These are phyloP conservation scores for Ascoidea tarda DNA, from an alignment of 805 yeast species.

Conservation along the genomic window DNA sequence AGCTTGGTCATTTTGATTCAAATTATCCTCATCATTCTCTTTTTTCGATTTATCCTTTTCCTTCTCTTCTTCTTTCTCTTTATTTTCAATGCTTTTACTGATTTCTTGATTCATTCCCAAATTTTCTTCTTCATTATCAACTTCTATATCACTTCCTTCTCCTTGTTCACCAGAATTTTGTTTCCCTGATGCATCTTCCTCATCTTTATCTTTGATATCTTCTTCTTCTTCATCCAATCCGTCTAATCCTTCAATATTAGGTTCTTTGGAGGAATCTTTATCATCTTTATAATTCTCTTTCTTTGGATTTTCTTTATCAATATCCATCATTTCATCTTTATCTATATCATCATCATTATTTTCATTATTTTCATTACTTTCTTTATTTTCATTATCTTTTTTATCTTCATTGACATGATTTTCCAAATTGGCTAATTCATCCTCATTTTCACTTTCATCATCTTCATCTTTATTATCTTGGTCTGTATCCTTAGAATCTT, in stretches of 20 bases:
- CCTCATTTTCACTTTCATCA: conserved; percentile 15
- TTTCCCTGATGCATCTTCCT: conserved; percentile 48
- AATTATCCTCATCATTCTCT: conserved; percentile 22
- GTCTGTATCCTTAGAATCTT: conserved; percentile 18
- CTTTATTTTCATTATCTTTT: conserved; percentile 22
- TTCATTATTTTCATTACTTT: conserved; percentile 18
- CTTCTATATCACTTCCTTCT: conserved; percentile 44
- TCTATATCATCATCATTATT: conserved; percentile 18
- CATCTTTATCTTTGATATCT: conserved; percentile 27
- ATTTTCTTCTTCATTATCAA: conserved; percentile 45
- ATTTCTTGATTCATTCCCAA: conserved; percentile 55
- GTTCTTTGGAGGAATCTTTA: conserved; percentile 12
- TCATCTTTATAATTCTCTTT: conserved; percentile 15
- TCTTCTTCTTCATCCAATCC: conserved; percentile 16
- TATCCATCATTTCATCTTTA: conserved; percentile 20
- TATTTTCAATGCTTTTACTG: conserved; percentile 5
- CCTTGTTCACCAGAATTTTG: conserved; percentile 49
- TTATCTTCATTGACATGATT: conserved; percentile 18
- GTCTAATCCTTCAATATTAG: conserved; percentile 11
- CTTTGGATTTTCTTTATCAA: conserved; percentile 15
- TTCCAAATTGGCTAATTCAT: conserved; percentile 13
- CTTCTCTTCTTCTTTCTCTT: conserved; percentile 18
- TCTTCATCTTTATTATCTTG: conserved; percentile 19
- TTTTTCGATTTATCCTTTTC: conserved; percentile 23
- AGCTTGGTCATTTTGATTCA: conserved; percentile 33